Base-by-base conservation (phyloP, 371 early-diverging fungal genomes). In the Chytridiales sp. region DNA sequence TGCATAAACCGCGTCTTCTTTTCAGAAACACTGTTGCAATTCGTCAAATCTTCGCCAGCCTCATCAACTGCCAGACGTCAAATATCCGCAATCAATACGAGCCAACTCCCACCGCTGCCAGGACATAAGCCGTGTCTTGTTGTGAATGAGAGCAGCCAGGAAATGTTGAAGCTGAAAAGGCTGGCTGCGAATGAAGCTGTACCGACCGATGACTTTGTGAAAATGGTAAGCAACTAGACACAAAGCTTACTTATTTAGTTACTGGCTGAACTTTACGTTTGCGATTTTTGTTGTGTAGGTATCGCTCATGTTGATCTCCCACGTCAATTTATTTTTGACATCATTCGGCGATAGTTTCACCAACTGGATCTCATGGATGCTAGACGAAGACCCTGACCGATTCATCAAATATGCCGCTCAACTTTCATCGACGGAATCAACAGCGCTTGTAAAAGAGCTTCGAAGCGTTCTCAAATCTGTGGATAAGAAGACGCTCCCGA, bases 291-390 rank as follows among this genome's bases (percentile, higher is more conserved):
- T n/a, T 48, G 24, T 11, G 9, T 51, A 51, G 51, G 51, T 51
- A 13, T 4, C 51, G 19, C 5, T 35, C n/a, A 34, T 35, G 4
- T 38, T 35, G 38, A n/a, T 38, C 15, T 51, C 51, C 35, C 51
- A 51, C 36, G 15, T 35, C 19, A 34, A 51, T 5, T 31, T 51
- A 4, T 51, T 51, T 21, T 4, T 6, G 3, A 19, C 51, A 4
- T 35, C 38, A 34, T 22, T 35, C 36, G 13, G 35, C 3, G 3
- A 5, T 35, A 21, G 22, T 22, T 51, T 51, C 22, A 5, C 24
- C 19, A 51, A 51, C 32, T 51, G 51, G 51, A 22, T 51, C 13
- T 4, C 31, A n/a, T 51, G 51, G 51, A 51, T 51, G 51, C 51
- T 34, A 5, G 51, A 35, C 8, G 38, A 22, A n/a, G 36, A 51